Evolutionary conservation across 306 rosid genomes (phyloP).

Genomic region (Ochetophila trinervis): DNA sequence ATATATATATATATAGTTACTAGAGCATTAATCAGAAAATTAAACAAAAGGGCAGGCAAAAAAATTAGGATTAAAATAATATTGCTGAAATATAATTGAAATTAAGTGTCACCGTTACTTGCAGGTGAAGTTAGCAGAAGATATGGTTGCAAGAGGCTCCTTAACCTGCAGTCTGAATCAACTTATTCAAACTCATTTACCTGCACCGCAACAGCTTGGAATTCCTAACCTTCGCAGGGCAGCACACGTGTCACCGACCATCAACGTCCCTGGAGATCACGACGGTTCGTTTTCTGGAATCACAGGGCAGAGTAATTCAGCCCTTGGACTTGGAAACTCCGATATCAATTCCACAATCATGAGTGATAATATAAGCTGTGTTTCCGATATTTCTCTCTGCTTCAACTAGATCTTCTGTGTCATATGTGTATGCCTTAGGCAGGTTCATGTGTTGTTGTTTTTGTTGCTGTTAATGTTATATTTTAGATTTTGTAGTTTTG

Average conservation of each 20-base stretch:
- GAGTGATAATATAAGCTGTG: slow-evolving; percentile 45
- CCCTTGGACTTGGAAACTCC: slow-evolving; percentile 39
- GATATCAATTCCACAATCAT: slow-evolving; percentile 39
- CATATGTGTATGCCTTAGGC: slow-evolving; percentile 1
- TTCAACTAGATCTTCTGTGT: not conserved
- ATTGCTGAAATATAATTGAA: no score
- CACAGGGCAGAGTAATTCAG: slow-evolving; percentile 42
- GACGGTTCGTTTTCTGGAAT: slow-evolving; percentile 41
- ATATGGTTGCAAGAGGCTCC: slow-evolving; percentile 74
- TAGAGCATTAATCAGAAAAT: no score
- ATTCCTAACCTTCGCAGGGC: slow-evolving; percentile 18
- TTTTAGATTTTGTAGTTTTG: not conserved
- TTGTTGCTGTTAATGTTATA: not conserved
- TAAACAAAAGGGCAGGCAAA: no score
- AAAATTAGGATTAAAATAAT: no score
- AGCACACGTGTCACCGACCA: slow-evolving; percentile 59
- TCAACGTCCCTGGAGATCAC: slow-evolving; percentile 49
- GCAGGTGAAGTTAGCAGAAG: slow-evolving; percentile 95
- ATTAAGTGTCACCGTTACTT: not conserved
- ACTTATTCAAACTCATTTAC: slow-evolving; percentile 52
- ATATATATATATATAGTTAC: not conserved
- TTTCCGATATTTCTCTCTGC: slow-evolving; percentile 38
- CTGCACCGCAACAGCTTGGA: slow-evolving; percentile 38
- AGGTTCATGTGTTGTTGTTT: not conserved
- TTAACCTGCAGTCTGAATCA: slow-evolving; percentile 48